These are phyloP conservation scores for Ceratocystis lukuohia DNA, from an alignment of 2,329 filamentous ascomycete genomes.

Conservation along the genomic window DNA sequence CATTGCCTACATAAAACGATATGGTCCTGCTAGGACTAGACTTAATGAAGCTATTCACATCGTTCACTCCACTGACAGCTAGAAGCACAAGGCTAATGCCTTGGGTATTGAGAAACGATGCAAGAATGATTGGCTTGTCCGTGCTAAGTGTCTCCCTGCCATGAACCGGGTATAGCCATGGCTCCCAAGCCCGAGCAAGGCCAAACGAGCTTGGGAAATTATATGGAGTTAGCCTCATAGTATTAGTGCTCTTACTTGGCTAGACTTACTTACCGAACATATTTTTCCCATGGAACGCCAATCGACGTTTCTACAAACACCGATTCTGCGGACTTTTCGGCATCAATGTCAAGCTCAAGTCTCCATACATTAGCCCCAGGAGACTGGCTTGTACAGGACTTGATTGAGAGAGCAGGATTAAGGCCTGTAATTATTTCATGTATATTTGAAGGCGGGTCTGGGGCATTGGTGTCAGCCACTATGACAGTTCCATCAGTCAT, in stretches of 20 bases:
- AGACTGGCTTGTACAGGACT: constrained; percentile 48
- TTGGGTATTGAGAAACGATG: constrained; percentile 58
- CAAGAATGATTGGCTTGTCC: constrained; percentile 65
- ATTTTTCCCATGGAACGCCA: constrained; percentile 47
- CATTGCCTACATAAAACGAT: constrained; percentile 45
- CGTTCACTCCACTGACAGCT: constrained; percentile 58
- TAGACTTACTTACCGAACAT: constrained; percentile 34
- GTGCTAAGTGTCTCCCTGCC: constrained; percentile 53
- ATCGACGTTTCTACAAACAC: constrained; percentile 42
- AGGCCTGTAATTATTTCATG: constrained; percentile 44
- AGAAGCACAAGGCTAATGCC: constrained; percentile 67
- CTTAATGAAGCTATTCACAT: constrained; percentile 57
- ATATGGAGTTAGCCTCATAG: background rate
- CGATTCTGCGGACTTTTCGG: constrained; percentile 45
- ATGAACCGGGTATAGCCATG: constrained; percentile 84
- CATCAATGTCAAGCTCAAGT: constrained; percentile 43
- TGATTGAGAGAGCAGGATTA: constrained; percentile 41
- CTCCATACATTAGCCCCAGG: constrained; percentile 58
- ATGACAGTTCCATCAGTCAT: constrained; percentile 50
- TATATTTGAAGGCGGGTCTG: constrained; percentile 31
- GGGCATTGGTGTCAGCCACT: constrained; percentile 29
- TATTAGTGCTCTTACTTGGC: background rate
- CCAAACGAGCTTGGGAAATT: constrained; percentile 54
- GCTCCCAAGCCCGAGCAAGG: constrained; percentile 62
- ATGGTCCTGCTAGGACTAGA: constrained; percentile 53